Percentiles rank a stretch among this genome's conserved stretches.
These are phyloP conservation scores for Saitozyma sp. DNA, from an alignment of 768 basidiomycete genomes.

Conservation along the genomic window DNA sequence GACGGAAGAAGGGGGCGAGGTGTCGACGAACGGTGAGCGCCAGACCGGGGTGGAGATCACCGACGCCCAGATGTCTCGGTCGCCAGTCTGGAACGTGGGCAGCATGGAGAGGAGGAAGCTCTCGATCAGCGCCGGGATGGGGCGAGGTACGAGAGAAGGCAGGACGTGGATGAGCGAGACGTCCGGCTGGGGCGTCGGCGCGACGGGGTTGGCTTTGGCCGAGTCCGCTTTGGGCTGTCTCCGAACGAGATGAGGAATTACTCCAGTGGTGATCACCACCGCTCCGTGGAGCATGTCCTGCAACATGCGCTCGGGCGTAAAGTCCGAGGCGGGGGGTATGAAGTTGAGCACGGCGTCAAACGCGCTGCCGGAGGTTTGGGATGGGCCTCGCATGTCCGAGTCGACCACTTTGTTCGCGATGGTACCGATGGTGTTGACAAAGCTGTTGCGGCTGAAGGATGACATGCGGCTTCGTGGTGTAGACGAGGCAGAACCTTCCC, in stretches of 20 bases:
- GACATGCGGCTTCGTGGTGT: not conserved
- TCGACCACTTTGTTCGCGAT: constrained; percentile 7
- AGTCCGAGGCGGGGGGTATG: constrained; percentile 18
- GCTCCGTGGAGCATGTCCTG: constrained; percentile 39
- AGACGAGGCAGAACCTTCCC: not conserved
- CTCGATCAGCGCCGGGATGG: constrained; percentile 32
- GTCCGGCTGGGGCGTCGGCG: not conserved
- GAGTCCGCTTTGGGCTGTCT: constrained; percentile 5
- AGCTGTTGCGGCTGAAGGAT: constrained; percentile 13
- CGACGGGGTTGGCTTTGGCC: not conserved
- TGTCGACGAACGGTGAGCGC: not conserved
- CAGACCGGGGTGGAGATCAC: constrained; percentile 16
- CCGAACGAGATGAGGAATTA: constrained; percentile 24
- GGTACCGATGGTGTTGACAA: constrained; percentile 11
- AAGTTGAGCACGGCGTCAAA: constrained; percentile 42
- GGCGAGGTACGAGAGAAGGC: constrained; percentile 17
- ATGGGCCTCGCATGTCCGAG: not conserved
- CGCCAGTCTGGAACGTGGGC: constrained; percentile 8
- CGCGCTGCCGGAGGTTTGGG: not conserved
- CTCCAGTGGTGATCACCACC: constrained; percentile 29
- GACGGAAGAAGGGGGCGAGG: not conserved
- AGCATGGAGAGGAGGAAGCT: constrained; percentile 31
- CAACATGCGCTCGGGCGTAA: constrained; percentile 13
- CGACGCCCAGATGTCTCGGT: constrained; percentile 13
- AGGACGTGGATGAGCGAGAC: constrained; percentile 31